Evolutionary conservation across 2,329 filamentous ascomycete species (phyloP).

Genomic region (Beauveria sp.): DNA sequence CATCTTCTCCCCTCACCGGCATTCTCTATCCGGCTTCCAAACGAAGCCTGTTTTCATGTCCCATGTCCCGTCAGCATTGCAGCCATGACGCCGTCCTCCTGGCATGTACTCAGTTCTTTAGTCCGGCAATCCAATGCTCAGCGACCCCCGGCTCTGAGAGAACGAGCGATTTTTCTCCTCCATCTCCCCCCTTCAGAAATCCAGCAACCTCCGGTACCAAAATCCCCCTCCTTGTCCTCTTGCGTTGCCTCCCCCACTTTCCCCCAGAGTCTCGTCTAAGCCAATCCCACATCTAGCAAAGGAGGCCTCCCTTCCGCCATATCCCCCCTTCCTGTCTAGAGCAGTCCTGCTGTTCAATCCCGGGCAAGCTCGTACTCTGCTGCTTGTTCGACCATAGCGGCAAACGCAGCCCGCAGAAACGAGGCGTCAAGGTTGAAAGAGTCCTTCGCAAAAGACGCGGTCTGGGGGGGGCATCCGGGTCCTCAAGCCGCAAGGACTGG

Average conservation of each 20-base stretch:
- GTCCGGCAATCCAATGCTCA: slow-evolving; percentile 53
- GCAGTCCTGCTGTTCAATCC: background rate
- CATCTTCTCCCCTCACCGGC: background rate
- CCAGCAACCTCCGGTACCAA: background rate
- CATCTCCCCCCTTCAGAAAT: background rate
- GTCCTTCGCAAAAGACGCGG: background rate
- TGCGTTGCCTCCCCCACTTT: too few relatives aligned
- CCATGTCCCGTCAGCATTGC: background rate
- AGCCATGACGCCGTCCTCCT: background rate
- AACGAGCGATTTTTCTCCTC: slow-evolving; percentile 36
- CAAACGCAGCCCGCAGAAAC: background rate
- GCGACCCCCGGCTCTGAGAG: slow-evolving; percentile 54
- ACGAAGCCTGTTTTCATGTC: background rate
- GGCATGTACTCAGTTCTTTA: slow-evolving; percentile 56
- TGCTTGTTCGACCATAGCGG: background rate
- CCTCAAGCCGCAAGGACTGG: background rate
- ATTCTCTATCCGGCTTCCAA: background rate
- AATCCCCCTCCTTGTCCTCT: background rate
- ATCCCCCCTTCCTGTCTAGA: background rate
- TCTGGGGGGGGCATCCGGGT: background rate
- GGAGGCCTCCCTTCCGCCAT: background rate
- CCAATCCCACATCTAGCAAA: background rate
- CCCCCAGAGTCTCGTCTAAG: background rate
- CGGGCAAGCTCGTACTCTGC: background rate
- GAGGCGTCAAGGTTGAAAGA: background rate